Percentiles rank a stretch among this genome's conserved stretches.
These are phyloP conservation scores for Fraxinus albicans DNA, from an alignment of 305 asterid species.

Conservation along the genomic window DNA sequence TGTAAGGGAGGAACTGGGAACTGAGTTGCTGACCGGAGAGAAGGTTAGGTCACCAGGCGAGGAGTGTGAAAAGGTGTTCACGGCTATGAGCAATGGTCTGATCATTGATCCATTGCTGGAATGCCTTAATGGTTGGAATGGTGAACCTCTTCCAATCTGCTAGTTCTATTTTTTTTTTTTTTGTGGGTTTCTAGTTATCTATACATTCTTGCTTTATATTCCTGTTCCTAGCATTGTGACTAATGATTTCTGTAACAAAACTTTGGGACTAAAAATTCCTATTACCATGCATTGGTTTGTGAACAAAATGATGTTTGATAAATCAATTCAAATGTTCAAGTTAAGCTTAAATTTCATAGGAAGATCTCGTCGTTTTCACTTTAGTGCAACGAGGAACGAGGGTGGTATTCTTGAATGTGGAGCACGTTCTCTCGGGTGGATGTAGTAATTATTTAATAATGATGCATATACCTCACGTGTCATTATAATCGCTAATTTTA, in stretches of 20 bases:
- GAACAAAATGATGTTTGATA: not conserved
- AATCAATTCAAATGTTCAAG: not conserved
- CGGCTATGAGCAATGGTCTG: constrained; percentile 58
- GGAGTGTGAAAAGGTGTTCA: constrained; percentile 71
- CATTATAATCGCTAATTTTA: not conserved
- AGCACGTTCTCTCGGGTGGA: not conserved
- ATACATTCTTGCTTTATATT: not conserved
- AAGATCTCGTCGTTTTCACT: not conserved
- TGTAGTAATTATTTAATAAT: not conserved
- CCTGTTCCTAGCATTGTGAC: not conserved
- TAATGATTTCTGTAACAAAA: not conserved
- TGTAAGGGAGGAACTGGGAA: constrained; percentile 57
- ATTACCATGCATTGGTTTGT: not conserved
- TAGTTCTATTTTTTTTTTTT: constrained; percentile 14
- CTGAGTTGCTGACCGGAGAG: constrained; percentile 67
- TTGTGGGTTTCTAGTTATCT: not conserved
- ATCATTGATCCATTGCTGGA: constrained; percentile 75
- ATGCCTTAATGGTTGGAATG: constrained; percentile 75
- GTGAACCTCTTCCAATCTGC: constrained; percentile 73
- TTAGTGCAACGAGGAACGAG: not conserved
- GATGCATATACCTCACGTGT: not conserved
- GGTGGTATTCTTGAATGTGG: not conserved
- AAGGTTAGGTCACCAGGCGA: constrained; percentile 72
- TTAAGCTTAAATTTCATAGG: not conserved
- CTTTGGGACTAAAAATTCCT: not conserved